phyloP scores from a whole-genome alignment of 2,329 filamentous ascomycete species.

The Talaromyces sp. region DNA sequence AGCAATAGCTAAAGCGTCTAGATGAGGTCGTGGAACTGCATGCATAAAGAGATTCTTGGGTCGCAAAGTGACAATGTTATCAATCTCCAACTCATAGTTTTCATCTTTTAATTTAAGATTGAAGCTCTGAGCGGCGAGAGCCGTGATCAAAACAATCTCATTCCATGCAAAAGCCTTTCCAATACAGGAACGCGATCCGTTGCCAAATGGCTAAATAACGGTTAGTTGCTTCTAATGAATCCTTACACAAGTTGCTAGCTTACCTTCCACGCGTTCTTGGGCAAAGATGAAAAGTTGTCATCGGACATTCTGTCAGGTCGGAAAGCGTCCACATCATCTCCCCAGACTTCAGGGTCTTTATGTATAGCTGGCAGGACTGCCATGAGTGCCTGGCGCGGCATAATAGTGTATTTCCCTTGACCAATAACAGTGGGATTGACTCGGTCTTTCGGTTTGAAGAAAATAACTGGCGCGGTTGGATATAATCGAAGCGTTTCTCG shows the following conservation, averaged over 20 bases:
- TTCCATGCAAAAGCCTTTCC: too few relatives aligned
- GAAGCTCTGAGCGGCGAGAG: neutral
- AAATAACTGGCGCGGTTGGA: neutral
- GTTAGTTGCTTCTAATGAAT: too few relatives aligned
- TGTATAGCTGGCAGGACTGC: neutral
- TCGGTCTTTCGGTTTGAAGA: neutral
- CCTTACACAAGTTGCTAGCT: too few relatives aligned
- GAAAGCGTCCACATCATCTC: neutral
- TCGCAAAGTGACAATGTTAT: neutral
- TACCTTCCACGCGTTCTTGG: too few relatives aligned
- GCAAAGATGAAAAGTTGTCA: too few relatives aligned
- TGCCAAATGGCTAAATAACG: too few relatives aligned
- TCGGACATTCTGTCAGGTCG: neutral
- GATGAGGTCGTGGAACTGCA: too few relatives aligned
- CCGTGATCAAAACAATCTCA: neutral
- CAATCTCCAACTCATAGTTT: neutral
- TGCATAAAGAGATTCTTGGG: neutral
- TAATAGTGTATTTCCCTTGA: neutral
- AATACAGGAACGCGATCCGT: too few relatives aligned
- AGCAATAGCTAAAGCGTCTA: too few relatives aligned
- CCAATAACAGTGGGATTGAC: too few relatives aligned
- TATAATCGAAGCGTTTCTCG: neutral
- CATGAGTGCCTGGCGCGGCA: neutral
- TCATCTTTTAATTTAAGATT: neutral
- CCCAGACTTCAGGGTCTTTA: neutral